Base-by-base conservation (phyloP, 257 asterid genomes). In the Gentiana dahurica region DNA sequence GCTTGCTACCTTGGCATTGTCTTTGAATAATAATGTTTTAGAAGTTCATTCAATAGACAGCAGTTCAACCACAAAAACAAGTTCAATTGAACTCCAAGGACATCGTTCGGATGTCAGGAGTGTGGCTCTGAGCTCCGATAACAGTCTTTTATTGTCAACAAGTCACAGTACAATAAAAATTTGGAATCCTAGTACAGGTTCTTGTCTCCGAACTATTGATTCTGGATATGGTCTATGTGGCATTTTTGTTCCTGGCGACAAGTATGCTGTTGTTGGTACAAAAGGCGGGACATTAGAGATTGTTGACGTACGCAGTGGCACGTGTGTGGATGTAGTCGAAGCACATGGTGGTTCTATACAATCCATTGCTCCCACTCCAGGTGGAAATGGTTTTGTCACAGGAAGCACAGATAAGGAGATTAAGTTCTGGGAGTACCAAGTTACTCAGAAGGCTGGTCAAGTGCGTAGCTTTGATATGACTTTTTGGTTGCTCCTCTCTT, bases 81-180 rank as follows among this genome's bases (percentile, higher is more conserved):
- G 77, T 74, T 62, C 79, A 48, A 71, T 91, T 81, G 98, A 87
- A 71, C 87, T 87, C 65, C 96, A 81, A 68, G 98, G 98, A 38
- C 96, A 91, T 79, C 96, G 93, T 51, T 78, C 96, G 61, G 95
- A 70, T 66, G 72, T 87, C 64, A 81, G 98, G 77, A 91, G 98
- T 63, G 85, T 91, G 43, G 60, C 96, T 46, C 95, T 91, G 62
- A 91, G 98, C 78, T 87, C 93, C 34, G 98, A 91, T 74, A 87
- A 85, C 70, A 72, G 90, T 39, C 90, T 87, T 63, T 71, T 91
- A 78, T 79, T 91, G 97, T 79, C 98, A 51, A 87, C 98, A 13
- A 85, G 95, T 77, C 90, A 85, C 64, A 77, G 73, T 69, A 50
- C 89, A 7, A 68, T 75, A 54, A 91, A 91, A 73, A 78, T 91